Conservation (phyloP, 2,329 filamentous ascomycete species). For the Diaporthe ampelina region DNA sequence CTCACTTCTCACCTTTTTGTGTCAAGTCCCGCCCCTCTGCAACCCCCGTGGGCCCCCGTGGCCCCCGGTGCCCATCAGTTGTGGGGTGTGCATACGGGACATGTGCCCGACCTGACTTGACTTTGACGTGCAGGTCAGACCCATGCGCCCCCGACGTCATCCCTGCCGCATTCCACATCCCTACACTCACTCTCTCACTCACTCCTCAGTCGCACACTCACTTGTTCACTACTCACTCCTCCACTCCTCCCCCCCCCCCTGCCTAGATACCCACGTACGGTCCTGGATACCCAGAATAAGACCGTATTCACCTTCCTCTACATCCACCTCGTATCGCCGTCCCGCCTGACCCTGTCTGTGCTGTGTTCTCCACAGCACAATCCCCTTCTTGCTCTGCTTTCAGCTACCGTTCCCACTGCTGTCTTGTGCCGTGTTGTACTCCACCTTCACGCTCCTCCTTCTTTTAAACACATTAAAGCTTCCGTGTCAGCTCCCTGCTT, state of each 20-base stretch:
- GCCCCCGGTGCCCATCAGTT: not conserved
- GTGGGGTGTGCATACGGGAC: not conserved
- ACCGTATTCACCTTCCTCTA: not conserved
- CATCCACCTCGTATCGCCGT: conserved; percentile 33
- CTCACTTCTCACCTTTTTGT: not conserved
- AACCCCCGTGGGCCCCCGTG: no score
- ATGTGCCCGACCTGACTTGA: not conserved
- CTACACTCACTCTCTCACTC: not conserved
- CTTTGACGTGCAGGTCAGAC: conserved; percentile 27
- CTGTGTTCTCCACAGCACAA: not conserved
- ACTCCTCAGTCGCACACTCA: no score
- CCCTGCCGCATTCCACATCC: conserved; percentile 2
- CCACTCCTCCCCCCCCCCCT: not conserved
- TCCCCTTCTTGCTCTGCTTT: not conserved
- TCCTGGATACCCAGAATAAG: not conserved
- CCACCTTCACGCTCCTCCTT: not conserved
- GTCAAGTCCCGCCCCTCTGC: not conserved
- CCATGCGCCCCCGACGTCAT: conserved; percentile 34
- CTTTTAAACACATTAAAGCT: not conserved
- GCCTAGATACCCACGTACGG: not conserved
- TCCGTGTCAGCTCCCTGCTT: not conserved
- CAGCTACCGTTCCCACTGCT: not conserved
- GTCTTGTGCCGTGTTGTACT: not conserved
- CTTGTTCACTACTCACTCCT: not conserved
- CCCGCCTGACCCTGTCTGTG: not conserved